Base-by-base conservation (phyloP, 2,329 filamentous ascomycete species). In the Lecanicillium sp. region DNA sequence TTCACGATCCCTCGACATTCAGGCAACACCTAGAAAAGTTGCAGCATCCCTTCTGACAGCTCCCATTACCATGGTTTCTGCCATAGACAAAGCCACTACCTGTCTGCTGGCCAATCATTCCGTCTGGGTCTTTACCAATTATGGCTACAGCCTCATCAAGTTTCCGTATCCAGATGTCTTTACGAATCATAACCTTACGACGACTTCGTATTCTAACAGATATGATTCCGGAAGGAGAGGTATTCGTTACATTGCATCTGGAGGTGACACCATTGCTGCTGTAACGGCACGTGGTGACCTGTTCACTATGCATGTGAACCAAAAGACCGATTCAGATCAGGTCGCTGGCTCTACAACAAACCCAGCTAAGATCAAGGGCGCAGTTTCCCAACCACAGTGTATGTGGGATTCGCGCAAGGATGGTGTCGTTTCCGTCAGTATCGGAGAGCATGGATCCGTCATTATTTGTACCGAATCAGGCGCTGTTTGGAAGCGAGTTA, bases 111-210 rank as follows among this genome's bases (percentile, higher is more conserved):
- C 88, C 35, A 94, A 88, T 49, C 80, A 85, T 48, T 87, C 88
- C 15, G 87, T 96, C 9, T 94, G 85, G 71, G 82, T 98, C 0
- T 95, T 98, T 51, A 90, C 88, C 1, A 94, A 94, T 48, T 96
- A 94, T 52, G 90, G 90, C 4, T 96, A 95, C 56, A 87, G 88
- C n/a, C 85, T 87, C 46, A 71, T 96, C 39, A 80, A 78, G 33
- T 95, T 96, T 46, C 85, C 87, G 0, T 67, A 85, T 25, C 65
- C 68, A 2, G 84, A 89, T 47, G 74, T 77, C 5, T 81, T 86
- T 47, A 73, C 74, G 15, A 87, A 82, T 43, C 78, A 78, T 43
- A 80, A 83, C 31, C 68, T 90, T 17, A 73, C 75, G 42, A 70
- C 75, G 40, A 78, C 76, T 37, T 80, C 80, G 43, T 55, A 51